Percentiles rank a stretch among this genome's conserved stretches.
Evolutionary conservation across 208 protist genomes (phyloP).

Genomic region (Porcisia hertigi): DNA sequence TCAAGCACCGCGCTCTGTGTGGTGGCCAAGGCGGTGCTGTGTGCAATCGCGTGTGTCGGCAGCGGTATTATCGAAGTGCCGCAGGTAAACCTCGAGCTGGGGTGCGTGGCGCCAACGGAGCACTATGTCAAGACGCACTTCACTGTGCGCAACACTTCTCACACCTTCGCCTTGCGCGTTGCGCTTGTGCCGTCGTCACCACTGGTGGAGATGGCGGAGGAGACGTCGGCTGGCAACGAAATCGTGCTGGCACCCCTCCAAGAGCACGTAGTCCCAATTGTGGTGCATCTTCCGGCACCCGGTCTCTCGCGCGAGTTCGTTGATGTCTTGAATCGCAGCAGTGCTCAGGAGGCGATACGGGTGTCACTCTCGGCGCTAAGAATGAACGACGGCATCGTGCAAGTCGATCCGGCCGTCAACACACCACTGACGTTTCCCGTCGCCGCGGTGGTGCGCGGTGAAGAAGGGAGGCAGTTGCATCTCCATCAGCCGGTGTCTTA

Average conservation of each 20-base stretch:
- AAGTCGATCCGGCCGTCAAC: conserved; percentile 27
- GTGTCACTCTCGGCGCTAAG: conserved; percentile 49
- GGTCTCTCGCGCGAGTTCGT: conserved; percentile 67
- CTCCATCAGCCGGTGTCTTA: conserved; percentile 34
- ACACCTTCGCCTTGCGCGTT: conserved; percentile 60
- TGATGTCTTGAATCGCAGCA: conserved; percentile 66
- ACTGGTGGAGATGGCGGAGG: conserved; percentile 29
- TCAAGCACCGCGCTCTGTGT: conserved; percentile 43
- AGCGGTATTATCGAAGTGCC: conserved; percentile 51
- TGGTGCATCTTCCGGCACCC: conserved; percentile 43
- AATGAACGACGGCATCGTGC: conserved; percentile 33
- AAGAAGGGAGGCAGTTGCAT: conserved; percentile 20
- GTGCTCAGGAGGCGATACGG: conserved; percentile 55
- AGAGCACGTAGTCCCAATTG: conserved; percentile 45
- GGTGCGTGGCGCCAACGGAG: conserved; percentile 42
- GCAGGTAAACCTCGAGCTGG: conserved; percentile 45
- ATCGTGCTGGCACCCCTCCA: conserved; percentile 43
- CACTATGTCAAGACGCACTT: conserved; percentile 40
- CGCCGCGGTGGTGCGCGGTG: conserved; percentile 29
- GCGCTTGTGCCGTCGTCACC: conserved; percentile 37
- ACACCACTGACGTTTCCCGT: conserved; percentile 27
- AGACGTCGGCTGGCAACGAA: conserved; percentile 27
- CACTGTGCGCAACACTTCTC: conserved; percentile 59
- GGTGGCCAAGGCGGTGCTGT: conserved; percentile 48
- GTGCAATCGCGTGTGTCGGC: conserved; percentile 51